Evolutionary conservation across 2,329 filamentous ascomycete species (phyloP).

Genomic region (Fusarium multiceps): DNA sequence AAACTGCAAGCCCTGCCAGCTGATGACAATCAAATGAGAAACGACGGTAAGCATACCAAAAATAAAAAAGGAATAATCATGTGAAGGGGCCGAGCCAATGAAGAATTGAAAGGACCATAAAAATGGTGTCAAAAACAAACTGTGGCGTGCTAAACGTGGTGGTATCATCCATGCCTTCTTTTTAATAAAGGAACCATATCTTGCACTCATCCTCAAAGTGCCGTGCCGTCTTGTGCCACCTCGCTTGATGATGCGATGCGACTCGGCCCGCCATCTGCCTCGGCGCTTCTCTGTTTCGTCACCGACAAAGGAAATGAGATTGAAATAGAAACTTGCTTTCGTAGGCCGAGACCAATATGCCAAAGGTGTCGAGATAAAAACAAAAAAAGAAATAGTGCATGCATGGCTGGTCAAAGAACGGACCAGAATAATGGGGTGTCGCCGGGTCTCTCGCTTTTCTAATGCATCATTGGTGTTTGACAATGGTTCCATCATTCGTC

Average conservation of each 20-base stretch:
- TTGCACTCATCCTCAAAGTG: constrained; percentile 34
- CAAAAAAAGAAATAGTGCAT: constrained; percentile 40
- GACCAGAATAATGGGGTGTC: constrained; percentile 35
- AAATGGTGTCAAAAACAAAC: constrained; percentile 43
- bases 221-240: neutral
- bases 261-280: constrained; percentile 8
- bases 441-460: constrained; percentile 46
- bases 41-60: constrained; percentile 39
- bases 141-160: constrained; percentile 54
- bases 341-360: constrained; percentile 33
- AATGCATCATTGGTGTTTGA: constrained; percentile 45
- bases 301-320: constrained; percentile 39
- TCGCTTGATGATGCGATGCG: neutral
- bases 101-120: constrained; percentile 32
- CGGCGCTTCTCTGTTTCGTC: constrained; percentile 24
- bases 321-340: constrained; percentile 38
- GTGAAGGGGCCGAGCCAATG: constrained; percentile 15
- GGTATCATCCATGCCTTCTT: constrained; percentile 56
- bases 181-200: constrained; percentile 47
- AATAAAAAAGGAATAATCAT: constrained; percentile 33
- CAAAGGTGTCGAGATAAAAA: constrained; percentile 31
- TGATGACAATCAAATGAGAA: constrained; percentile 29
- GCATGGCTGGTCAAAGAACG: constrained; percentile 30
- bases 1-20: constrained; percentile 24
- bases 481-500: constrained; percentile 44